These are phyloP conservation scores for Leishmania arabica DNA, from an alignment of 208 protist species.

Conservation along the genomic window DNA sequence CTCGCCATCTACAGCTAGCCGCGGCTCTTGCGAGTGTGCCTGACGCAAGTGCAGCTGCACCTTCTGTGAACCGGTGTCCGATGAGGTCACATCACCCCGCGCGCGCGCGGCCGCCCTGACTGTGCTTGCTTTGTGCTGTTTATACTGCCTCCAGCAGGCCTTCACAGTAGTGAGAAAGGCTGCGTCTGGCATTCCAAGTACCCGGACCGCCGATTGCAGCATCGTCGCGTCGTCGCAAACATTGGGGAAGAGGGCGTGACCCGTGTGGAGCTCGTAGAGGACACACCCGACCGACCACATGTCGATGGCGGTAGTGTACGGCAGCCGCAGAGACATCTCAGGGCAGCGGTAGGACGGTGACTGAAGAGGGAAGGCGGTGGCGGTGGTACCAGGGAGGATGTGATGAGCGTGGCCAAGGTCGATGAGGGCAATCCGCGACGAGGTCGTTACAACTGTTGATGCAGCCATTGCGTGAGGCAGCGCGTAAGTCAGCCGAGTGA, in stretches of 20 bases:
- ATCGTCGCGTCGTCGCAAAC: slow-evolving; percentile 39
- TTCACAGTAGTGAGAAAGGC: slow-evolving; percentile 46
- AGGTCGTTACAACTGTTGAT: background rate
- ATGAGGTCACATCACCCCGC: background rate
- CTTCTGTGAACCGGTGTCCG: background rate
- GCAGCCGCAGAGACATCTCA: slow-evolving; percentile 90
- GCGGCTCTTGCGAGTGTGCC: background rate
- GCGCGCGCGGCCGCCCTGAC: background rate
- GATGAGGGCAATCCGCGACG: slow-evolving; percentile 91
- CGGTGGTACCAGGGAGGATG: slow-evolving; percentile 56
- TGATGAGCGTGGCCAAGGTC: slow-evolving; percentile 95
- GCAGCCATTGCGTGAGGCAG: slow-evolving; percentile 2
- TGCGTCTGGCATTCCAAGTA: slow-evolving; percentile 55
- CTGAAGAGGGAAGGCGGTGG: slow-evolving; percentile 96
- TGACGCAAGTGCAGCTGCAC: background rate
- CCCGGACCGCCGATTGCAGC: slow-evolving; percentile 32
- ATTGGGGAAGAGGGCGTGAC: slow-evolving; percentile 51
- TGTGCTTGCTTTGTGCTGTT: slow-evolving; percentile 19
- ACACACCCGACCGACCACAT: slow-evolving; percentile 75
- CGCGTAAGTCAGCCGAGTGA: slow-evolving; percentile 3
- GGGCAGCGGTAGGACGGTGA: slow-evolving; percentile 96
- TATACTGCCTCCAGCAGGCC: slow-evolving; percentile 42
- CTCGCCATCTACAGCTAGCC: background rate
- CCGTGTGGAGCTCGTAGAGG: slow-evolving; percentile 54
- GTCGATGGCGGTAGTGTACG: slow-evolving; percentile 64